Base-by-base conservation (phyloP, 805 yeast genomes). In the Candida ortonii region DNA sequence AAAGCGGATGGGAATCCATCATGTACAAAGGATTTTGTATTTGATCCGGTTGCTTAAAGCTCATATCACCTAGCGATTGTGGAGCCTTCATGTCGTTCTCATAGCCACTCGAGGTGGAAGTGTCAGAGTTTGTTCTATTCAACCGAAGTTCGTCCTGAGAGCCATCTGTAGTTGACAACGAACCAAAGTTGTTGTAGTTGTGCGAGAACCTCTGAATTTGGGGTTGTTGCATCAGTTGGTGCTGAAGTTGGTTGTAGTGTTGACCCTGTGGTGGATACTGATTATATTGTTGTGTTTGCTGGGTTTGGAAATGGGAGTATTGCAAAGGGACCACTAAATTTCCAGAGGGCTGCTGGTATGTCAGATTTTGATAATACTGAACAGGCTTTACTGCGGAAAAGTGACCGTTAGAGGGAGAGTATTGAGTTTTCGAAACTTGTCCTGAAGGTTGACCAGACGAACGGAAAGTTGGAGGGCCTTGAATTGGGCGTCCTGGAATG, bases 111-210 rank as follows among this genome's bases (percentile, higher is more conserved):
- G 57, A 51, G 3, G 52, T 47, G 7, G 58, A 53, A 4, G 59
- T 54, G 26, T 55, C 59, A 4, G 57, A 52, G 28, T 47, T 49
- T 3, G 50, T 37, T 33, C 57, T 42, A 33, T 49, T 43, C 13
- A 46, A 33, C 9, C 41, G 50, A 21, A 48, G 24, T 13, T 53
- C 60, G 33, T 53, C 55, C 18, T 50, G 57, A 5, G 58, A 51
- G n/a, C 58, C 53, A 33, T 49, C 55, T 3, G 49, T 44, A 6
- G 56, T 48, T 3, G 59, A 53, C 9, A 50, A 19, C 2, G 56
- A 48, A 2, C 57, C 55, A 36, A 39, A 47, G 19, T 46, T 47
- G 47, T 36, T 49, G 50, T 33, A 49, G 39, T 38, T 34, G 30
- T 44, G 54, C 8, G 39, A 19, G 19, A 43, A 39, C 39, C 41